Percentiles rank a stretch among this genome's conserved stretches.
These are phyloP conservation scores for Naganishia vishniacii DNA, from an alignment of 768 basidiomycete species.

Conservation along the genomic window DNA sequence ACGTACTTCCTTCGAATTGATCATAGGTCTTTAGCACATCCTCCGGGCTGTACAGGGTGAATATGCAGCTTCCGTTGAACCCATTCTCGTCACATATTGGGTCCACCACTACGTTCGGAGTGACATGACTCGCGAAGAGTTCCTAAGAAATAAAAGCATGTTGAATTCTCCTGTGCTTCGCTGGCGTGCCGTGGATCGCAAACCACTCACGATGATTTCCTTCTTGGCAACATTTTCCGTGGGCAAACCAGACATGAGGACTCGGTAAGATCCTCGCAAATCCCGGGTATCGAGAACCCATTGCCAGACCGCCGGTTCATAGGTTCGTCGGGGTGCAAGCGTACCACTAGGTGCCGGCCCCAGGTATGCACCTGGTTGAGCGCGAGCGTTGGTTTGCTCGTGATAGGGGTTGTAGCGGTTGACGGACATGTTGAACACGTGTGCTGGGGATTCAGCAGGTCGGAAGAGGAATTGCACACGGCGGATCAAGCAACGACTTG, in stretches of 20 bases:
- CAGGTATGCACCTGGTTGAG: neutral
- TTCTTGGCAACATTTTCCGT: conserved; percentile 23
- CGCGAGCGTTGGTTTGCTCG: neutral
- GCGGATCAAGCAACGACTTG: neutral
- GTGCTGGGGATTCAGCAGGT: neutral
- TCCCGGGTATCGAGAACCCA: conserved; percentile 21
- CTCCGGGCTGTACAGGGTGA: conserved; percentile 1
- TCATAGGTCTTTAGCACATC: conserved; percentile 16
- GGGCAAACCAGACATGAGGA: conserved; percentile 24
- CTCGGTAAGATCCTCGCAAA: conserved; percentile 10
- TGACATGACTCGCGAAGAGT: conserved; percentile 18
- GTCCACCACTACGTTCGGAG: conserved; percentile 6
- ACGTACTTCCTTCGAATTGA: conserved; percentile 16
- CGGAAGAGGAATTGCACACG: neutral
- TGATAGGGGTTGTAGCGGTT: conserved; percentile 23
- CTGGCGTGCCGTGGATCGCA: too few species aligned
- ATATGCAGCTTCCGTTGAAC: conserved; percentile 16
- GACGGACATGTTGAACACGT: conserved; percentile 15
- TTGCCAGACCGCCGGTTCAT: conserved; percentile 19
- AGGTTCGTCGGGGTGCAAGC: neutral
- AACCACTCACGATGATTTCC: conserved; percentile 22
- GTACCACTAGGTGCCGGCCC: neutral
- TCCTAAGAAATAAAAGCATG: conserved; percentile 7
- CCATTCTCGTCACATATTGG: conserved; percentile 5
- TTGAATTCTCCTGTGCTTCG: too few species aligned